Evolutionary conservation across 2,329 filamentous ascomycete genomes (phyloP).

Genomic region (Neopestalotiopsis rosae): DNA sequence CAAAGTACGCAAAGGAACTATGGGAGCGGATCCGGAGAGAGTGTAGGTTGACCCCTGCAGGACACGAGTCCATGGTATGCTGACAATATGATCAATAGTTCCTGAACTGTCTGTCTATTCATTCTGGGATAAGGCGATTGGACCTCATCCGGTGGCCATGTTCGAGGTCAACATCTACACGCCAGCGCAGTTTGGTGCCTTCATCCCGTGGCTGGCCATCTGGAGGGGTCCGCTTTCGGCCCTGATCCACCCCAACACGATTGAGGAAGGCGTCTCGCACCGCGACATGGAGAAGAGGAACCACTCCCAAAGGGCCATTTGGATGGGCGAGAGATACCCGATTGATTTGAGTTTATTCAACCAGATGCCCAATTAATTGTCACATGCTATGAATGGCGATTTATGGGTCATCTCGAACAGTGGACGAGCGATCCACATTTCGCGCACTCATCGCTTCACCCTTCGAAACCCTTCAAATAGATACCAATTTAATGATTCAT

Average conservation of each 20-base stretch:
- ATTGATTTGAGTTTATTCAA: slow-evolving; percentile 62
- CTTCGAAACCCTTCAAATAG: too few species aligned
- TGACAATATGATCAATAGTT: slow-evolving; percentile 52
- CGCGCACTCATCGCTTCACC: too few species aligned
- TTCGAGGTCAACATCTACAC: slow-evolving; percentile 92
- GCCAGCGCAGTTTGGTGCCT: slow-evolving; percentile 86
- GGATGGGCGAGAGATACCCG: slow-evolving; percentile 73
- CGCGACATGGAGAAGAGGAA: slow-evolving; percentile 51
- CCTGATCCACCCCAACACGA: slow-evolving; percentile 83
- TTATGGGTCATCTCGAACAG: too few species aligned
- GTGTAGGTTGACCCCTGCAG: slow-evolving; percentile 52
- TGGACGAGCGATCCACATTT: too few species aligned
- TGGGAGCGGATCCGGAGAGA: slow-evolving; percentile 82
- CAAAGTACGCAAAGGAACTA: slow-evolving; percentile 71
- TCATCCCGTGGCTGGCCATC: slow-evolving; percentile 83
- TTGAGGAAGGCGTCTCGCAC: slow-evolving; percentile 35
- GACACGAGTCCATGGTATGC: background rate
- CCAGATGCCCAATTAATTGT: background rate
- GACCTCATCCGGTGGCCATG: slow-evolving; percentile 85
- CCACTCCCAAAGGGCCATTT: slow-evolving; percentile 72
- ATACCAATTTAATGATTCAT: too few species aligned
- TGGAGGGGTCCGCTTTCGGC: slow-evolving; percentile 81
- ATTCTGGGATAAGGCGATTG: slow-evolving; percentile 78
- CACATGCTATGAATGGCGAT: background rate
- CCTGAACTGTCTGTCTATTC: slow-evolving; percentile 84